Evolutionary conservation across 768 basidiomycete species (phyloP).

Genomic region (Leucosporidium scottii): DNA sequence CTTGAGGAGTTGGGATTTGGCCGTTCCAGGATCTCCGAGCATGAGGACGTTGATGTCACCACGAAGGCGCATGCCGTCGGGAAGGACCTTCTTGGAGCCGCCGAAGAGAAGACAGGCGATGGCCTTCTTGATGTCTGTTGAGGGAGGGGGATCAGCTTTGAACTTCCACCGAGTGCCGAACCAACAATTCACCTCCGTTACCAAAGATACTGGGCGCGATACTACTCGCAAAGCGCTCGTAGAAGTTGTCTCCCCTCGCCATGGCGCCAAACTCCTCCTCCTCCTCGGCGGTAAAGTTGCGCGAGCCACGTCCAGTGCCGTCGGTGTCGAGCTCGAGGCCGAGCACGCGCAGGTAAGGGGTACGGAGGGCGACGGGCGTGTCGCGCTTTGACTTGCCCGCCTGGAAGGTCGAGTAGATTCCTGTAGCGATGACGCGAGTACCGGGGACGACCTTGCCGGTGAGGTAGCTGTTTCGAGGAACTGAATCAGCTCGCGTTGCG

Average conservation of each 20-base stretch:
- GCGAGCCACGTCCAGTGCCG: slow-evolving; percentile 56
- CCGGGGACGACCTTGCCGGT: slow-evolving; percentile 93
- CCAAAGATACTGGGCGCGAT: slow-evolving; percentile 97
- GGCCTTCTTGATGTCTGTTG: slow-evolving; percentile 90
- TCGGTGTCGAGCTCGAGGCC: slow-evolving; percentile 86
- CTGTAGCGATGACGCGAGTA: slow-evolving; percentile 88
- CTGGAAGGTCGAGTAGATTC: slow-evolving; percentile 94
- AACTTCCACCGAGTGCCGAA: background rate
- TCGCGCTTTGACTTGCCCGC: slow-evolving; percentile 66
- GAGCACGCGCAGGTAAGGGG: slow-evolving; percentile 86
- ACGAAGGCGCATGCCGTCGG: slow-evolving; percentile 91
- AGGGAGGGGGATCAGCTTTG: background rate
- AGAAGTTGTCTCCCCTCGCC: slow-evolving; percentile 75
- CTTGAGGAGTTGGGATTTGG: slow-evolving; percentile 94
- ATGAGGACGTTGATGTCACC: slow-evolving; percentile 97
- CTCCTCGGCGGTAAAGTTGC: slow-evolving; percentile 77
- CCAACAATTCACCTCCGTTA: slow-evolving; percentile 60
- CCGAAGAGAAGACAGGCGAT: slow-evolving; percentile 94
- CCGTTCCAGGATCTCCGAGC: slow-evolving; percentile 96
- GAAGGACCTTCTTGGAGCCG: slow-evolving; percentile 91
- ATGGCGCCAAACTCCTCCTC: slow-evolving; percentile 92
- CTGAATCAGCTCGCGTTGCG: background rate
- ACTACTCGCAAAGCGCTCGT: slow-evolving; percentile 85
- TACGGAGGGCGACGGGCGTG: slow-evolving; percentile 80
- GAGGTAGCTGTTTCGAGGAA: slow-evolving; percentile 49